These are phyloP conservation scores for Scenedesmus sp. DNA, from an alignment of 163 green algal species.

Conservation along the genomic window DNA sequence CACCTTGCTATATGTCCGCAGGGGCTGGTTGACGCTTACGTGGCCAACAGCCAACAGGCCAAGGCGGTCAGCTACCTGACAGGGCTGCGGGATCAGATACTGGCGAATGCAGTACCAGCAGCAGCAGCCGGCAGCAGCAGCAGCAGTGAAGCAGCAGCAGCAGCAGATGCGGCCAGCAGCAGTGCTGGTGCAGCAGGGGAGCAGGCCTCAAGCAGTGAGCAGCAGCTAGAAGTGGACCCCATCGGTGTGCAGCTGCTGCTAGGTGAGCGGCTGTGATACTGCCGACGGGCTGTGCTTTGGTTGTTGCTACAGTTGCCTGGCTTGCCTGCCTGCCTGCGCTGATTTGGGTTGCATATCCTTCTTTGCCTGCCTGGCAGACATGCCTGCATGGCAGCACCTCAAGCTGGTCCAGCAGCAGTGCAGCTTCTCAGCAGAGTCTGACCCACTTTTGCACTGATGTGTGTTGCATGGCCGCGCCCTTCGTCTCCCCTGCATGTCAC, in stretches of 20 bases:
- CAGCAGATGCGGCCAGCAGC: conserved; percentile 6
- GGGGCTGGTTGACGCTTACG: conserved; percentile 69
- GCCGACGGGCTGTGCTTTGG: not conserved
- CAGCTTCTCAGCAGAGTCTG: too few relatives aligned
- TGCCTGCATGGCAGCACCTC: too few relatives aligned
- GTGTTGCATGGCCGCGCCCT: too few relatives aligned
- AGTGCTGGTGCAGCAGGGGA: conserved; percentile 23
- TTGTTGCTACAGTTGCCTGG: not conserved
- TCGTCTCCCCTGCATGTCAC: too few relatives aligned
- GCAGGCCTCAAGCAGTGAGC: conserved; percentile 9
- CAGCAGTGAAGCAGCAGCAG: conserved; percentile 26
- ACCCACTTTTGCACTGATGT: too few relatives aligned
- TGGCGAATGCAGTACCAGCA: not conserved
- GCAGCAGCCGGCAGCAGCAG: conserved; percentile 30
- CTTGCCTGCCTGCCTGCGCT: not conserved
- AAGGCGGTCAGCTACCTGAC: conserved; percentile 59
- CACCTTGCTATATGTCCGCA: conserved; percentile 2
- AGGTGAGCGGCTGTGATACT: conserved; percentile 19
- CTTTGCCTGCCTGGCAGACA: too few relatives aligned
- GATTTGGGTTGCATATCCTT: too few relatives aligned
- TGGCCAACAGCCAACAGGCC: conserved; percentile 63
- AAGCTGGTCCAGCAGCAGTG: too few relatives aligned
- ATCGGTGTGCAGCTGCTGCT: conserved; percentile 47
- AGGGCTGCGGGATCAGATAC: conserved; percentile 28
- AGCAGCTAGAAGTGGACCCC: conserved; percentile 7